phyloP scores from a whole-genome alignment of 257 asterid species.

The Solanum tarijense region DNA sequence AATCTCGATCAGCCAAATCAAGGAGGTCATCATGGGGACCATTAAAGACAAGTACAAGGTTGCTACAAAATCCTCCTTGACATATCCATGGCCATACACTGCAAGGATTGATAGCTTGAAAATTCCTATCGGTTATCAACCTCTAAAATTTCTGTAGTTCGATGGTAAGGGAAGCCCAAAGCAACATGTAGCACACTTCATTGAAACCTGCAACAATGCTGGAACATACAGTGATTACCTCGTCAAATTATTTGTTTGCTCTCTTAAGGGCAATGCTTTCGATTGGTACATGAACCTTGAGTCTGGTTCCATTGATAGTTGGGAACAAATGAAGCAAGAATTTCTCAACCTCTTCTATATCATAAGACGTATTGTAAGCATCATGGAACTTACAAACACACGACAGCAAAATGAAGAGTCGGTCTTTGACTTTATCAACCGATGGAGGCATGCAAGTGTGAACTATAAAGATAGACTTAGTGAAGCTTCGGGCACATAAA shows the following conservation, averaged over 20 bases:
- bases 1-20: no score
- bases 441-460: neutral
- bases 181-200: neutral
- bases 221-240: neutral
- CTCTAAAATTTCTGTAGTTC: neutral
- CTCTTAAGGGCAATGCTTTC: neutral
- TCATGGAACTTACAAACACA: neutral
- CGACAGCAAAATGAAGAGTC: neutral
- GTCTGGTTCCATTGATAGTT: neutral
- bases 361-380: neutral
- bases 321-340: neutral
- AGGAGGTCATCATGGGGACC: neutral
- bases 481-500: neutral
- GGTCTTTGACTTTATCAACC: no score
- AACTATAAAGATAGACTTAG: neutral
- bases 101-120: neutral
- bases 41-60: neutral
- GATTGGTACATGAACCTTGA: neutral
- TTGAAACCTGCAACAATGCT: neutral
- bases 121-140: no score
- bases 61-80: neutral
- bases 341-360: no score
- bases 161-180: neutral
- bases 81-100: neutral
- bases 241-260: neutral